Percentiles rank a stretch among this genome's conserved stretches.
These are phyloP conservation scores for Trichomonas tenax DNA, from an alignment of 208 protist species.

Conservation along the genomic window DNA sequence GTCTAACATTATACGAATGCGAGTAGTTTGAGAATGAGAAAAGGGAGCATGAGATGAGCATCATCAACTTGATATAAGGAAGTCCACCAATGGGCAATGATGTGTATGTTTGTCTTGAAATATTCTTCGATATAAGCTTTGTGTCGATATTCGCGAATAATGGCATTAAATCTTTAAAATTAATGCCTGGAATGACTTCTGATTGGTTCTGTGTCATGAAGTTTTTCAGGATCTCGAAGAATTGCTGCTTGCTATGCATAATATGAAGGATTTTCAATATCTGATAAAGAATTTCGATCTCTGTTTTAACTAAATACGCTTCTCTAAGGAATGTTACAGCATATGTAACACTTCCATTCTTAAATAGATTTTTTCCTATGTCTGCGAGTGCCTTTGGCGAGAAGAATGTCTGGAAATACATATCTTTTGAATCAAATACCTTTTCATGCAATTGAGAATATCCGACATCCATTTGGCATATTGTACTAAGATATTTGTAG, in stretches of 20 bases:
- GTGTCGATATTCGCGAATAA: background rate
- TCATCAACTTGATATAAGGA: background rate
- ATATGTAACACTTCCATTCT: background rate
- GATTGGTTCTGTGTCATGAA: background rate
- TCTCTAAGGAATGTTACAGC: background rate
- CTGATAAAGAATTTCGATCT: background rate
- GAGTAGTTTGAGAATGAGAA: background rate
- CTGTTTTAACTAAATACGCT: background rate
- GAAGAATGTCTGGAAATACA: background rate
- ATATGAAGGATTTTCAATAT: background rate
- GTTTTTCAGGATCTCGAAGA: background rate
- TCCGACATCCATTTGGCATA: background rate
- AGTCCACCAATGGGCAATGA: background rate
- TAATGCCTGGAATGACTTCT: background rate
- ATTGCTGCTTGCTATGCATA: background rate
- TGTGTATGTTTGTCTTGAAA: background rate
- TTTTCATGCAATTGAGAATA: background rate
- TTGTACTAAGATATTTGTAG: background rate
- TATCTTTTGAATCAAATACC: background rate
- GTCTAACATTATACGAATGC: background rate
- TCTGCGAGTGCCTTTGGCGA: background rate
- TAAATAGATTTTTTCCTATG: background rate
- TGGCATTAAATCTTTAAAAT: background rate
- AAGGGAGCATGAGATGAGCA: background rate
- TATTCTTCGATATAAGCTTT: background rate